Percentiles rank a stretch among this genome's conserved stretches.
phyloP scores from a whole-genome alignment of 805 yeast genomes.

The Cyberlindnera mycetangii region DNA sequence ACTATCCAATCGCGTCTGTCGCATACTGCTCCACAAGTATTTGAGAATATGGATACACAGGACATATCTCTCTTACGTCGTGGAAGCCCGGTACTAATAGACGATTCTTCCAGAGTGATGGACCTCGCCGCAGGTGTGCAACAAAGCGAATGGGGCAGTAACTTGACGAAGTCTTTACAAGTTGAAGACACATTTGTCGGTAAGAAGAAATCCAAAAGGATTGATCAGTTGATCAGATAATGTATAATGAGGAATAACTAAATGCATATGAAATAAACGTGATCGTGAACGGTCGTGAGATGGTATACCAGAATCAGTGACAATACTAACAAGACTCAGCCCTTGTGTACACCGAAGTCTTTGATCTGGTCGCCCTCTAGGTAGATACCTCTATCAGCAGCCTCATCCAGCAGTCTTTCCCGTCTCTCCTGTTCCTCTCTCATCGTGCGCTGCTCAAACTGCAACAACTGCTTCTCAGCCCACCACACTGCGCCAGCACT shows the following conservation, averaged over 20 bases:
- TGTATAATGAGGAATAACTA: neutral
- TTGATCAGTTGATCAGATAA: conserved; percentile 1
- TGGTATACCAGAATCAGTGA: no score
- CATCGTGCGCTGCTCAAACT: conserved; percentile 34
- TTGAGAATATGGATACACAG: conserved; percentile 15
- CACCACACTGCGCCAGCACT: conserved; percentile 39
- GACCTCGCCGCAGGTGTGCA: conserved; percentile 24
- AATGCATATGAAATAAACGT: neutral
- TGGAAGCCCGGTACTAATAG: conserved; percentile 19
- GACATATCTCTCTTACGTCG: conserved; percentile 17
- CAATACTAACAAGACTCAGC: no score
- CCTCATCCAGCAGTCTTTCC: conserved; percentile 37
- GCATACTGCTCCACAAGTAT: conserved; percentile 1
- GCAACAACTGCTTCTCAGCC: conserved; percentile 39
- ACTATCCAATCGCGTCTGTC: conserved; percentile 5
- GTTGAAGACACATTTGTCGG: conserved; percentile 23
- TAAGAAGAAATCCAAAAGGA: conserved; percentile 5
- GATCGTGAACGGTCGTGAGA: conserved; percentile 2
- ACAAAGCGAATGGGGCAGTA: conserved; percentile 25
- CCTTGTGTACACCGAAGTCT: conserved; percentile 13
- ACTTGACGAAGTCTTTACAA: conserved; percentile 10
- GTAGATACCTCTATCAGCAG: conserved; percentile 44
- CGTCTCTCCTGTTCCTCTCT: conserved; percentile 35
- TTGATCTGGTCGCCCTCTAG: conserved; percentile 33
- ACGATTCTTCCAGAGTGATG: conserved; percentile 20